phyloP scores from a whole-genome alignment of 2,329 filamentous ascomycete genomes.

The Colletotrichum lindemuthianum region DNA sequence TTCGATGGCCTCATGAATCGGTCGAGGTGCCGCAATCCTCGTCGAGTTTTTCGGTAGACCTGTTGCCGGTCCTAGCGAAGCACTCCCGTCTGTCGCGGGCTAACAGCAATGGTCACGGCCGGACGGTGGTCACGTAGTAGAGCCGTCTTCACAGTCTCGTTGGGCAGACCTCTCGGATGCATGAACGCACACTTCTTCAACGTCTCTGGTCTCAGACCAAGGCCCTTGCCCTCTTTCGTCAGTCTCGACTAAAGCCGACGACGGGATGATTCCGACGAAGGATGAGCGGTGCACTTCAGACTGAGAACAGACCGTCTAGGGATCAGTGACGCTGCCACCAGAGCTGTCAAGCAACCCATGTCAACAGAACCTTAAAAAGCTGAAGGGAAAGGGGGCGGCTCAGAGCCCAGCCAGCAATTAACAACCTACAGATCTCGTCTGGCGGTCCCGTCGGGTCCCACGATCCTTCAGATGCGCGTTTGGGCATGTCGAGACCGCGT shows the following conservation, averaged over 20 bases:
- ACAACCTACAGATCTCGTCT: background rate
- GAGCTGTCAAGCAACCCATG: conserved; percentile 29
- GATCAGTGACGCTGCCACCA: conserved; percentile 25
- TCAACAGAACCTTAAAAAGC: conserved; percentile 26
- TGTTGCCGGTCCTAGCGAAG: conserved; percentile 8
- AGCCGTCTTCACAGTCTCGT: background rate
- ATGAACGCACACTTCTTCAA: conserved; percentile 25
- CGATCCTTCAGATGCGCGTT: conserved; percentile 16
- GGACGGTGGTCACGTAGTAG: background rate
- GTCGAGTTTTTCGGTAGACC: background rate
- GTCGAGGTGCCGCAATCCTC: background rate
- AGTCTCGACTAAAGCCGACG: conserved; percentile 19
- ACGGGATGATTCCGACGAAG: conserved; percentile 12
- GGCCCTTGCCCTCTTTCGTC: conserved; percentile 5
- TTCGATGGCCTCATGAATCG: background rate
- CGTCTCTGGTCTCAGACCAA: conserved; percentile 5
- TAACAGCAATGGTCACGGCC: conserved; percentile 1
- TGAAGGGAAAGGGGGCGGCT: conserved; percentile 12
- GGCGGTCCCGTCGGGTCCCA: conserved; percentile 7
- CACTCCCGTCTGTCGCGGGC: background rate
- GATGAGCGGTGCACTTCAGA: conserved; percentile 29
- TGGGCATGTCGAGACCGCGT: conserved; percentile 18
- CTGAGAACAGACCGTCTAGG: conserved; percentile 26
- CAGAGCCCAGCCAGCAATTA: conserved; percentile 1
- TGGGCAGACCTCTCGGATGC: conserved; percentile 13